A percentile compares a stretch with the other conserved stretches of the same genome.
Conservation (phyloP, 768 basidiomycete genomes). For the Gelatoporia subvermispora region DNA sequence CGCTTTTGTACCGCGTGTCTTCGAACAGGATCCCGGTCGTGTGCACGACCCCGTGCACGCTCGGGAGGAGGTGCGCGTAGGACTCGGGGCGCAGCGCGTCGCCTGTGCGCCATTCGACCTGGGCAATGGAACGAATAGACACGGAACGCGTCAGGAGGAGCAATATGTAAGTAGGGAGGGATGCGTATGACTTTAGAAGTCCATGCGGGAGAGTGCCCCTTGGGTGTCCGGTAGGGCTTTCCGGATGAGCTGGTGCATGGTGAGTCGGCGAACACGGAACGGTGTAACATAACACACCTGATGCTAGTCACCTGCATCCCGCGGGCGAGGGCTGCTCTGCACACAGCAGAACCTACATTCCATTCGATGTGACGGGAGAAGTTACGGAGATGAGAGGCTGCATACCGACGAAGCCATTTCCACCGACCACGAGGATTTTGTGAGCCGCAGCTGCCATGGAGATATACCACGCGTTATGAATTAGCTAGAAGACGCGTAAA, state of each 20-base stretch:
- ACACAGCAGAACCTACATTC: conserved; percentile 81
- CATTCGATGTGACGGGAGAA: background rate
- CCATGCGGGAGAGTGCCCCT: conserved; percentile 89
- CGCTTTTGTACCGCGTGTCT: conserved; percentile 72
- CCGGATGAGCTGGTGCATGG: conserved; percentile 68
- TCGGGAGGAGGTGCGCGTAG: conserved; percentile 64
- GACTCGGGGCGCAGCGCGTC: conserved; percentile 75
- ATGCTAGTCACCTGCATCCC: conserved; percentile 89
- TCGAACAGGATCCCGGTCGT: conserved; percentile 90
- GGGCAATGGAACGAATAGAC: conserved; percentile 1
- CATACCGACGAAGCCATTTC: conserved; percentile 94
- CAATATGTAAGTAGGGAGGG: background rate
- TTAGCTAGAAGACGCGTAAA: too few species aligned
- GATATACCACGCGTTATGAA: background rate
- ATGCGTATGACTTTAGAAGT: conserved; percentile 51
- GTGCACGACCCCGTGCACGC: conserved; percentile 79
- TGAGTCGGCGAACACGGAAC: conserved; percentile 32
- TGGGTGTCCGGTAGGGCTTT: conserved; percentile 78
- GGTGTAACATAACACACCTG: too few species aligned
- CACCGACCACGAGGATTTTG: conserved; percentile 91
- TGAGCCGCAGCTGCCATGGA: conserved; percentile 30
- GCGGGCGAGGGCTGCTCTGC: conserved; percentile 76
- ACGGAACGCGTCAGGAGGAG: conserved; percentile 2
- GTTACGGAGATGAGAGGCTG: background rate
- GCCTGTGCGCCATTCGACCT: conserved; percentile 88